These are phyloP conservation scores for Malus orientalis DNA, from an alignment of 306 rosid genomes.

Conservation along the genomic window DNA sequence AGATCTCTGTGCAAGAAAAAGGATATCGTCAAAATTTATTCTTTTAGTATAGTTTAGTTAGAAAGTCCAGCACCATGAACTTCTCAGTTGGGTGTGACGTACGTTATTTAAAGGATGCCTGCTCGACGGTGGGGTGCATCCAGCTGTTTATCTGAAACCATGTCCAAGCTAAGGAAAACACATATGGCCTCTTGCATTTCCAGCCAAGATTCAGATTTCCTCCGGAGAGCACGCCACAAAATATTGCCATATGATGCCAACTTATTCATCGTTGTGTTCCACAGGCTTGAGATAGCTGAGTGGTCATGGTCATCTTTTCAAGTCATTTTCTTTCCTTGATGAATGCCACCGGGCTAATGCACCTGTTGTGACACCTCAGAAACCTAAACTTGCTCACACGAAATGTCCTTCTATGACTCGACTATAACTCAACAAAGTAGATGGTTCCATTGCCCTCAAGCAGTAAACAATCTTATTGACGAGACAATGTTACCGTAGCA, in stretches of 20 bases:
- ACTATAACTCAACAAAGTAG: too few species aligned
- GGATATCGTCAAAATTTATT: background rate
- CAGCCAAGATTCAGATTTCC: background rate
- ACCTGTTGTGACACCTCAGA: too few species aligned
- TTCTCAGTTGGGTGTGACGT: background rate
- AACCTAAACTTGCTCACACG: too few species aligned
- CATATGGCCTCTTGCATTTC: background rate
- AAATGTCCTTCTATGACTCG: too few species aligned
- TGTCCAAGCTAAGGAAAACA: background rate
- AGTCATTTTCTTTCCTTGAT: background rate
- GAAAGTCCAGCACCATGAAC: background rate
- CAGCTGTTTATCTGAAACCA: background rate
- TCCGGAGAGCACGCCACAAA: background rate
- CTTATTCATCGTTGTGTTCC: background rate
- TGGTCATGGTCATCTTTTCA: background rate
- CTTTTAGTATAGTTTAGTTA: background rate
- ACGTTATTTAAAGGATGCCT: background rate
- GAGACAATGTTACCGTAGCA: too few species aligned
- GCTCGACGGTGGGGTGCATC: background rate
- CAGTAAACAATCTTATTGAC: too few species aligned
- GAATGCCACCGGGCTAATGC: too few species aligned
- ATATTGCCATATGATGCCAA: background rate
- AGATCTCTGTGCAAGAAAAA: background rate
- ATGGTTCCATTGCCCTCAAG: too few species aligned
- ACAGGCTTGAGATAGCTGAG: background rate